These are phyloP conservation scores for Zygotorulaspora mrakii DNA, from an alignment of 1,139 yeast genomes.

Conservation along the genomic window DNA sequence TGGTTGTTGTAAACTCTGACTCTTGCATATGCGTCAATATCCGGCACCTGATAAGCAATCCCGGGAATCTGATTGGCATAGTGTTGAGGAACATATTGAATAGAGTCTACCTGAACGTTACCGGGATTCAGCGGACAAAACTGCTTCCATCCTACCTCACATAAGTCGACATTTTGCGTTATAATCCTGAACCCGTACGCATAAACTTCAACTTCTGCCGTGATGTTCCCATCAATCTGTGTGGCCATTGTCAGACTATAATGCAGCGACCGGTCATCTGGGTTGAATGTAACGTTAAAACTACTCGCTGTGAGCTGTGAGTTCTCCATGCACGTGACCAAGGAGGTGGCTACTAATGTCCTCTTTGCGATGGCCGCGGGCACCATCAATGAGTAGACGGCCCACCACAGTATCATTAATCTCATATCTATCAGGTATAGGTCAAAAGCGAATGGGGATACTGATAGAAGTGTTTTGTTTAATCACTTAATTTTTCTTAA, in stretches of 20 bases:
- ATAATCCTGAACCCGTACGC: constrained; percentile 74
- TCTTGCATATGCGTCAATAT: constrained; percentile 69
- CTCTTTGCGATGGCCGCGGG: constrained; percentile 34
- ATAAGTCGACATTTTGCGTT: constrained; percentile 50
- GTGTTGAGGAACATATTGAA: constrained; percentile 49
- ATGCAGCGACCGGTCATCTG: constrained; percentile 57
- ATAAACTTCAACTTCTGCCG: constrained; percentile 60
- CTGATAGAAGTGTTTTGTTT: not conserved
- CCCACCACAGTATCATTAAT: constrained; percentile 10
- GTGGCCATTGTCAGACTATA: constrained; percentile 62
- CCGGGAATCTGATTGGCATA: constrained; percentile 58
- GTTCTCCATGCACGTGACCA: constrained; percentile 70
- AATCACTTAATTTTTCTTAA: no score
- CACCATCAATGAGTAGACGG: constrained; percentile 9
- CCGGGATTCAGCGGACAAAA: constrained; percentile 79
- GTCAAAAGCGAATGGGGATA: not conserved
- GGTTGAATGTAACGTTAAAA: constrained; percentile 65
- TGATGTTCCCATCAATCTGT: constrained; percentile 53
- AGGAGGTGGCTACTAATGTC: constrained; percentile 55
- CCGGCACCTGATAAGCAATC: constrained; percentile 72
- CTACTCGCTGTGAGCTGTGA: constrained; percentile 62
- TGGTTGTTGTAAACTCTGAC: constrained; percentile 46
- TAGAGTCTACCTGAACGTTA: constrained; percentile 59
- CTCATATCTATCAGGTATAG: constrained; percentile 6
- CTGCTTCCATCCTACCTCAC: constrained; percentile 63